Evolutionary conservation across 441 rosid genomes (phyloP).

Genomic region (Bocquillonia castaneifolia): DNA sequence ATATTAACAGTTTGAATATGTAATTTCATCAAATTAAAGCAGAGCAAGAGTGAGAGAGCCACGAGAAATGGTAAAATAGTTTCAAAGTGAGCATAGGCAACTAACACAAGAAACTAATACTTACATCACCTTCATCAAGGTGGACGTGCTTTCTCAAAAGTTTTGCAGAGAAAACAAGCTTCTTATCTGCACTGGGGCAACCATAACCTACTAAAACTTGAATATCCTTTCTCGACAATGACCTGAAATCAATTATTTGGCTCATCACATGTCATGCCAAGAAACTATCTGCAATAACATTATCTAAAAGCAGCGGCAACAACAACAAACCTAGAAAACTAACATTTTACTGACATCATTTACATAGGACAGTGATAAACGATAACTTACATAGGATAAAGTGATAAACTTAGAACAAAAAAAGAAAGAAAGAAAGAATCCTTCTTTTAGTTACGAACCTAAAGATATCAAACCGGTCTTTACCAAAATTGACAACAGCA

Average conservation of each 20-base stretch:
- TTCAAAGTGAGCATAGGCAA: not conserved
- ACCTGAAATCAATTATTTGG: conserved; percentile 51
- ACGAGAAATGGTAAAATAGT: not conserved
- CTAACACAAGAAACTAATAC: conserved; percentile 27
- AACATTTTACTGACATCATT: too few relatives aligned
- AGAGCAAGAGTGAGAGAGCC: not conserved
- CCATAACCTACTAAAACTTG: conserved; percentile 86
- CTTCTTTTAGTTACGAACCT: conserved; percentile 43
- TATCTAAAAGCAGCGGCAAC: not conserved
- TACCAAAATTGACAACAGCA: conserved; percentile 82
- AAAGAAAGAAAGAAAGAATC: too few relatives aligned
- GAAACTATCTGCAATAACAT: not conserved
- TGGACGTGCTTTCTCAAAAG: conserved; percentile 82
- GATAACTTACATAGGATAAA: not conserved
- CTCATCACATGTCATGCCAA: conserved; percentile 28
- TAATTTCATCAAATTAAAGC: not conserved
- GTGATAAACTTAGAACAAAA: not conserved
- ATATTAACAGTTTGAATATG: not conserved
- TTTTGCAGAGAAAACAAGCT: conserved; percentile 80
- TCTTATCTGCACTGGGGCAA: conserved; percentile 81
- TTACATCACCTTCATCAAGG: conserved; percentile 98
- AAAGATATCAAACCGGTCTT: conserved; percentile 87
- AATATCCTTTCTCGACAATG: conserved; percentile 73
- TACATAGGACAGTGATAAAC: not conserved
- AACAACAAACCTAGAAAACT: conserved; percentile 1